A percentile compares a stretch with the other conserved stretches of the same genome.
Conservation (phyloP, 73 alveolate species). For the Tetrahymena thermophila region DNA sequence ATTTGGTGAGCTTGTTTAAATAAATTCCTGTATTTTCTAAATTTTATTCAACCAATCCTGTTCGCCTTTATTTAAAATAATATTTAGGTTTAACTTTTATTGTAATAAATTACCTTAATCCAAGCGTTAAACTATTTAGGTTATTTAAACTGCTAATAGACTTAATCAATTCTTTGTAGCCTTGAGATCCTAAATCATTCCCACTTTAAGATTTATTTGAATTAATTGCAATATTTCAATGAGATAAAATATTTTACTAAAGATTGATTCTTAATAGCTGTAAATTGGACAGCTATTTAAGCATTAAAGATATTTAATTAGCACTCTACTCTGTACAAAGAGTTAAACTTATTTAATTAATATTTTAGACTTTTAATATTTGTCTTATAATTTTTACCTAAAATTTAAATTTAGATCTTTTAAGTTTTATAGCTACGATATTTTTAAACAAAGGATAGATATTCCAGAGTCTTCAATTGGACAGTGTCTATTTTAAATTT, state of each 20-base stretch:
- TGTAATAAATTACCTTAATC: background rate
- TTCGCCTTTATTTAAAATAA: background rate
- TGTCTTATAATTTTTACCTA: background rate
- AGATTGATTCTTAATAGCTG: background rate
- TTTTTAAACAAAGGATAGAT: background rate
- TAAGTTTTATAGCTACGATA: background rate
- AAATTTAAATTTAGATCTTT: background rate
- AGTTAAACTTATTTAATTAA: background rate
- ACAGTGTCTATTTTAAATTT: background rate
- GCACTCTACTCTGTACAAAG: background rate
- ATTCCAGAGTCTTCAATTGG: background rate
- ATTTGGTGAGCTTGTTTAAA: background rate
- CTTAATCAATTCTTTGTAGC: background rate
- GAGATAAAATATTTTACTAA: background rate
- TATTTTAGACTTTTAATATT: too few relatives aligned
- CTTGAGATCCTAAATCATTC: background rate
- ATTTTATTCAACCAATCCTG: background rate
- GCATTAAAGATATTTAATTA: background rate
- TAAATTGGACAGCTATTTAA: background rate
- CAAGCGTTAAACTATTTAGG: background rate
- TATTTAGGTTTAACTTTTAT: background rate
- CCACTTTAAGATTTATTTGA: background rate
- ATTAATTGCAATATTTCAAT: background rate
- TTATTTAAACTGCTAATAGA: background rate
- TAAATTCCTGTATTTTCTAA: background rate